Evolutionary conservation across 2,329 filamentous ascomycete genomes (phyloP).

Genomic region (Talaromyces verruculosus): DNA sequence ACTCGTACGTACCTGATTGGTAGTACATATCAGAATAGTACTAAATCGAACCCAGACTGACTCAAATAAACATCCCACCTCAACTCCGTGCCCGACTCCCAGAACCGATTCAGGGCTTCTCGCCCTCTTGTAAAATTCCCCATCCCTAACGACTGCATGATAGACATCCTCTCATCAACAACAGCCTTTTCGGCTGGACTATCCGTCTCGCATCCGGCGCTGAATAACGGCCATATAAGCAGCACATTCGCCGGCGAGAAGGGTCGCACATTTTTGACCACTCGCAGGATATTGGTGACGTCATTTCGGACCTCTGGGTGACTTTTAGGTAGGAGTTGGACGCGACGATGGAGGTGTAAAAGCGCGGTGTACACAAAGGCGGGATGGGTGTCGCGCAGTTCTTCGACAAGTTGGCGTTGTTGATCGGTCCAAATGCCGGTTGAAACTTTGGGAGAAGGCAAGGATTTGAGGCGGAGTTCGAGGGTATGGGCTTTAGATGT

Average conservation of each 20-base stretch:
- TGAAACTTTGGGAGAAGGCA: slow-evolving; percentile 20
- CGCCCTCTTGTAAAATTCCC: slow-evolving; percentile 32
- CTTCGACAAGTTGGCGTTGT: slow-evolving; percentile 22
- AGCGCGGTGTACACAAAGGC: slow-evolving; percentile 32
- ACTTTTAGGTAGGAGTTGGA: slow-evolving; percentile 25
- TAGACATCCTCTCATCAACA: slow-evolving; percentile 29
- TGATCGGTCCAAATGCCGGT: slow-evolving; percentile 8
- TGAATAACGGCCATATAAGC: slow-evolving; percentile 37
- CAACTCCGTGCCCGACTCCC: slow-evolving; percentile 25
- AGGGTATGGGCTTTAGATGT: not conserved
- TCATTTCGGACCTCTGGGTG: slow-evolving; percentile 27
- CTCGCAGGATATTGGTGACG: slow-evolving; percentile 25
- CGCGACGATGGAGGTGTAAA: slow-evolving; percentile 32
- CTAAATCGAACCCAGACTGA: slow-evolving; percentile 27
- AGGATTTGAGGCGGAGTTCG: slow-evolving; percentile 13
- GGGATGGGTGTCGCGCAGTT: slow-evolving; percentile 29
- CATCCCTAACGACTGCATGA: slow-evolving; percentile 32
- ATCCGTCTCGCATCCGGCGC: slow-evolving; percentile 32
- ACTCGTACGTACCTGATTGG: not conserved
- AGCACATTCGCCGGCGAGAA: slow-evolving; percentile 32
- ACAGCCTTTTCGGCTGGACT: slow-evolving; percentile 22
- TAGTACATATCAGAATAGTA: slow-evolving; percentile 25
- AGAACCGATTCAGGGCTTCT: slow-evolving; percentile 26
- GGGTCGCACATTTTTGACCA: slow-evolving; percentile 24
- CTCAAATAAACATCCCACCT: slow-evolving; percentile 29